Evolutionary conservation across 75 land plant species (phyloP).

Genomic region (Picea sitchensis): DNA sequence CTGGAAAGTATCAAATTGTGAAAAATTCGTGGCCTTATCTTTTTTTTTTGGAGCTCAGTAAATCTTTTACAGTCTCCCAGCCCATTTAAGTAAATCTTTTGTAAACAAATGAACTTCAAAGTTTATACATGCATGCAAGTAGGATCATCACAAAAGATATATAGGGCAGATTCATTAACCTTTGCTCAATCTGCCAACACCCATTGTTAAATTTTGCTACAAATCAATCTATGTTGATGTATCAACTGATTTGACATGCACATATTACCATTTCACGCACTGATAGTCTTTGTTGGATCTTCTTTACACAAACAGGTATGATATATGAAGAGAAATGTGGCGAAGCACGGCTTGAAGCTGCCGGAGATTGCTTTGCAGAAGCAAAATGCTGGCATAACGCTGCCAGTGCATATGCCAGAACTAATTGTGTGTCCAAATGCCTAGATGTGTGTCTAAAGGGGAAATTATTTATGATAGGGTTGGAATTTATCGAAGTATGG

Average conservation of each 20-base stretch:
- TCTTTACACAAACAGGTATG: conserved; percentile 3
- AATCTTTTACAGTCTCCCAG: not conserved
- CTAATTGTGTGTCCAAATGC: conserved; percentile 33
- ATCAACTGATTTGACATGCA: not conserved
- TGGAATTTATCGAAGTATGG: conserved; percentile 8
- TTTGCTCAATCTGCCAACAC: not conserved
- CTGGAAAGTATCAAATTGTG: no score
- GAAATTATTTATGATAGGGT: conserved; percentile 17
- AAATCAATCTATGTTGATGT: not conserved
- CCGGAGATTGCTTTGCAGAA: conserved; percentile 58
- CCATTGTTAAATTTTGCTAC: not conserved
- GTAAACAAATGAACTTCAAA: not conserved
- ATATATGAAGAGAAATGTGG: conserved; percentile 51
- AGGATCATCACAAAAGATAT: not conserved
- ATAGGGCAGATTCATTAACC: not conserved
- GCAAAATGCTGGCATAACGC: conserved; percentile 45
- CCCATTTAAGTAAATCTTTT: not conserved
- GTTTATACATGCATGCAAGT: not conserved
- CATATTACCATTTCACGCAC: not conserved
- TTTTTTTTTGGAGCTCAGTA: not conserved
- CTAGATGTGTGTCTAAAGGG: conserved; percentile 23
- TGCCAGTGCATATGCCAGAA: conserved; percentile 49
- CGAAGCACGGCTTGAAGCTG: conserved; percentile 30
- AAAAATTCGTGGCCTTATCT: not conserved
- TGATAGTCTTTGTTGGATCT: not conserved